Evolutionary conservation across 148 eudicot genomes (phyloP), one percentile per base, ranked within the genome.

Genomic region (Rhododendron henanense): DNA sequence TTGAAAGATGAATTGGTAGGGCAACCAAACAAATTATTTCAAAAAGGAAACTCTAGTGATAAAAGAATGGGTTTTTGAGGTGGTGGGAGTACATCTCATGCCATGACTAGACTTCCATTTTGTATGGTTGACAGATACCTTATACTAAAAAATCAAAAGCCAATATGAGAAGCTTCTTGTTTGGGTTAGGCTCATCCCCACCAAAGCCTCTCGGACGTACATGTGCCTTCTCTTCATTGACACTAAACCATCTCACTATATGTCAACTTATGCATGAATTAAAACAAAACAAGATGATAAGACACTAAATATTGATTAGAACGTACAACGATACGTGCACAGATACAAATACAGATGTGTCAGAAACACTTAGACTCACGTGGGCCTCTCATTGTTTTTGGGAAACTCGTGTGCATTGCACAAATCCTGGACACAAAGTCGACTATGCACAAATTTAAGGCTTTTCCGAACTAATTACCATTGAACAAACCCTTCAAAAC

Each of bases 101-200:
- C 75, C 75, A 69, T 69, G 75, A 69, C 75, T 28, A 69, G 75
- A 28, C 75, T 11, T 69, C 75, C 75, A 69, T 69, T 69, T 69
- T 28, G 75, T 31, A 37, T 69, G 75, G 75, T 4, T 69, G 39
- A 69, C 6, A 69, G 75, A 11, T 31, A 69, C 75, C 37, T 28
- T 11, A 69, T 13, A 31, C 39, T 69, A 69, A 28, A 28, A 28
- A 28, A 31, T 69, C 37, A 69, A 11, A 28, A 0, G 37, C 37
- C 37, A 69, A 69, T 31, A 55, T 55, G 3, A 69, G 75, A 31
- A 69, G 4, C 39, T 69, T 69, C 75, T 69, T 31, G 37, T 28
- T 69, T 69, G 75, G 37, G 75, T 69, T 69, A 69, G 75, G 75
- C 18, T 69, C 37, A 69, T 28, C 75, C 37, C 75, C 75, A 69